Evolutionary conservation across 208 protist genomes (phyloP), one percentile per base, ranked within the genome.

Genomic region (Acanthamoeba triangularis): DNA sequence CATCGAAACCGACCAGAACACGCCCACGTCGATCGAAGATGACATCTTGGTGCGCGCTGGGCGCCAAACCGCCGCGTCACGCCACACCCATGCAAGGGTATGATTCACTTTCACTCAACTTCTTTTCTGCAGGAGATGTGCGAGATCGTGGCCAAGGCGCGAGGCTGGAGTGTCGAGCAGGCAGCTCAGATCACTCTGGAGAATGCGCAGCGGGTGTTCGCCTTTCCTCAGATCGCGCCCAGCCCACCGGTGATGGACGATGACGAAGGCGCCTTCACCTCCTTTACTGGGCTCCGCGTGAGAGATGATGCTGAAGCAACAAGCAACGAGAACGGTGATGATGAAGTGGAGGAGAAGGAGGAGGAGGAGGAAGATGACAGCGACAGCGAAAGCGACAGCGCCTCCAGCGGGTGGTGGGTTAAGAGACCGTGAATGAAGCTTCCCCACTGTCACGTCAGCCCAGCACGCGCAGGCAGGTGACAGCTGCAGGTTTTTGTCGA

Each of bases 1-100:
- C 16, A 85, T 94, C 25, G 91, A 94, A 63, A 94, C 69, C 3
- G 91, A 94, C 52, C 33, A 67, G 30, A 61, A 94, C 69, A 87
- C 69, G 25, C 69, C 91, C 6, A 88, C 80, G 0, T 30, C 44
- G 1, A 88, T 88, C 49, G 80, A 44, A 41, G 47, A 13, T 3
- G 80, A 88, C 49, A 88, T 88, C 49, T 20, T 41, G 41, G 80
- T 88, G 20, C 28, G 80, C 23, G 59, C 59, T 35, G 30, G 4
- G 63, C 16, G 59, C 14, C 16, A n/a, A n/a, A 14, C n/a, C 23
- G 23, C 16, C 23, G 23, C 59, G 23, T 80, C 14, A 25, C 37
- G 41, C 41, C 41, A 47, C 41, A 47, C 5, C 13, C 65, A 0
- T 54, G 35, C 41, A 2, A 14, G 18, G n/a, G 0, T 3, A n/a